Evolutionary conservation across 2,329 filamentous ascomycete species (phyloP), one percentile per base, ranked within the genome.

Genomic region (Ceratocystis alfenasii): DNA sequence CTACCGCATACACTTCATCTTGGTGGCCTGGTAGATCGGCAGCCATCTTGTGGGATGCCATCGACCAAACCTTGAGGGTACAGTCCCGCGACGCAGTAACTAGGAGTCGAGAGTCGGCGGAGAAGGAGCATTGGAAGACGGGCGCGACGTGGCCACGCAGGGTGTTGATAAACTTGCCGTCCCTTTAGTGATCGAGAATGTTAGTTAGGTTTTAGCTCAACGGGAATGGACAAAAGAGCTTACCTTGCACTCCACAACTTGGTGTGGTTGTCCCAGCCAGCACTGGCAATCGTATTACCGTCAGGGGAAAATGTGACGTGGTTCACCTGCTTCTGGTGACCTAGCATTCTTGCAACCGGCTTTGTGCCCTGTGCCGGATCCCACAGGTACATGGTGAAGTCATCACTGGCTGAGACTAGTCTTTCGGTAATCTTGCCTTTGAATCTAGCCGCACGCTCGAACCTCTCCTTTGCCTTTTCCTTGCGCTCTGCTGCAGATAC

Each of bases 331-430:
- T 97, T 97, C 74, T 96, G 90, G 72, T 99, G 94, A 1, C 94
- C 94, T n/a, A 90, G 77, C 76, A 97, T 83, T 44, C 91, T 82
- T n/a, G 89, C 88, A 2, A 97, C 79, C 0, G 93, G 92, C 74
- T 97, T 96, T 6, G 81, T 89, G 3, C 87, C 86, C 68, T 81
- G 76, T 8, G 86, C 80, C 0, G 92, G 92, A 68, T 95, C 89
- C 93, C 93, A 99, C 6, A 99, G 81, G 74, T 91, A 96, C 83
- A 99, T 93, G 5, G 92, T 96, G 74, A 92, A 95, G 75, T 99
- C 94, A 73, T 97, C 94, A 70, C 88, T 93, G 1, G 93, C 94
- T 7, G 91, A 95, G 2, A 95, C 89, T 3, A 97, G 77, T 33
- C 89, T 84, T 77, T 99, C 94, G 0, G 88, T 85, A 25, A 95